Conservation (phyloP, 1,139 yeast genomes). For the Debaryomyces sp. region DNA sequence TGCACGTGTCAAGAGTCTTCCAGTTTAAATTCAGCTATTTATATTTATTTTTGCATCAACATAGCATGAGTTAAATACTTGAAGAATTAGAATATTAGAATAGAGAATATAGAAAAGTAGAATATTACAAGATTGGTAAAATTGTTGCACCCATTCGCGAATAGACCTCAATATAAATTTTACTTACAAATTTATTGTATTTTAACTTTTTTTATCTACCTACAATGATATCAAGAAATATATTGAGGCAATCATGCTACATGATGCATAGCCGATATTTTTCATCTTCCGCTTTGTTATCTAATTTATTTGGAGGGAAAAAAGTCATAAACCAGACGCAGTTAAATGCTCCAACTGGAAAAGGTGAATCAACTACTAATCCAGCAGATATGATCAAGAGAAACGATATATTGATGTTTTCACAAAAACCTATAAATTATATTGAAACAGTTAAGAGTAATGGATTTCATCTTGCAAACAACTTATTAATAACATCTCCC, state of each 20-base stretch:
- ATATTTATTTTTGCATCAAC: not conserved
- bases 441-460: constrained; percentile 44
- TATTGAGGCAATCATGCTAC: not conserved
- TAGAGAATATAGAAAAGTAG: not conserved
- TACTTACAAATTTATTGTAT: not conserved
- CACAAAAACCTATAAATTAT: constrained; percentile 47
- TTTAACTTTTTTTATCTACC: not conserved
- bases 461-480: constrained; percentile 47
- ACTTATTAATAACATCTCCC: constrained; percentile 47
- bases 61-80: not conserved
- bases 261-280: not conserved
- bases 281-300: not conserved
- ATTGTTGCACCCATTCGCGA: not conserved
- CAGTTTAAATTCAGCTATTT: not conserved
- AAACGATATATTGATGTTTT: constrained; percentile 47
- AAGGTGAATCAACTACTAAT: constrained; percentile 45
- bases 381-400: constrained; percentile 50
- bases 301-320: constrained; percentile 34
- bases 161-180: not conserved
- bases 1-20: not conserved
- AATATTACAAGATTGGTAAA: not conserved
- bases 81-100: not conserved
- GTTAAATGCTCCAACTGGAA: constrained; percentile 38
- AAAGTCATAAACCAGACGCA: constrained; percentile 20
- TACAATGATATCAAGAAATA: constrained; percentile 1